Evolutionary conservation across 805 yeast species (phyloP), one percentile per base, ranked within the genome.

Genomic region (Candida cerambycidarum): DNA sequence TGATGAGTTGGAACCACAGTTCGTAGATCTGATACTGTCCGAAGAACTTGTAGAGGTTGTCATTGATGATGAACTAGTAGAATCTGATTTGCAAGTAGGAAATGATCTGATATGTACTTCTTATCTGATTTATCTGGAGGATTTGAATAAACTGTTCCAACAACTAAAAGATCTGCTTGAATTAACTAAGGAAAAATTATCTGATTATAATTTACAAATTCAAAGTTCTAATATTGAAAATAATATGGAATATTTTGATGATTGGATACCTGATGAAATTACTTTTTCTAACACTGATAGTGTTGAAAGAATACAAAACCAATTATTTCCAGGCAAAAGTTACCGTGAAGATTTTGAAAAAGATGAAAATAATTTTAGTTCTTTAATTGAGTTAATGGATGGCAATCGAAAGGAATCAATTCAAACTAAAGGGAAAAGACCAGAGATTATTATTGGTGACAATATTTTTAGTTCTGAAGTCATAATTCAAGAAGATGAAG

Each of bases 391-490:
- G 17, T 11, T 27, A 25, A 32, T 37, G 5, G 18, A 21, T 14
- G 14, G 23, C 4, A 21, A 37, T n/a, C 18, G 11, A 11, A 42
- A 38, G n/a, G 45, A 38, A 32, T 36, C 35, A n/a, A 9, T 36
- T 23, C 7, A n/a, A 11, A 16, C 15, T 11, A 41, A 39, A 18
- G 41, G 38, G 3, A 41, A 39, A 3, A 47, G 32, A 29, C 32
- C 40, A 9, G 25, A 32, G 11, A 34, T 47, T n/a, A 15, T 35
- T 8, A 31, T 24, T 14, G 38, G 29, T 27, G 36, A 38, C 17
- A 29, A 45, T 13, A 45, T 47, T 12, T 12, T 42, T 4, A 47
- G 51, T 21, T 45, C 48, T n/a, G 36, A 36, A n/a, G 24, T 47
- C 3, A 18, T 44, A 8, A 9, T 44, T 13, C 38, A 13, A 24